Evolutionary conservation across 1,284 basidiomycete genomes (phyloP), one percentile per base, ranked within the genome.

Genomic region (Mycena citricolor): DNA sequence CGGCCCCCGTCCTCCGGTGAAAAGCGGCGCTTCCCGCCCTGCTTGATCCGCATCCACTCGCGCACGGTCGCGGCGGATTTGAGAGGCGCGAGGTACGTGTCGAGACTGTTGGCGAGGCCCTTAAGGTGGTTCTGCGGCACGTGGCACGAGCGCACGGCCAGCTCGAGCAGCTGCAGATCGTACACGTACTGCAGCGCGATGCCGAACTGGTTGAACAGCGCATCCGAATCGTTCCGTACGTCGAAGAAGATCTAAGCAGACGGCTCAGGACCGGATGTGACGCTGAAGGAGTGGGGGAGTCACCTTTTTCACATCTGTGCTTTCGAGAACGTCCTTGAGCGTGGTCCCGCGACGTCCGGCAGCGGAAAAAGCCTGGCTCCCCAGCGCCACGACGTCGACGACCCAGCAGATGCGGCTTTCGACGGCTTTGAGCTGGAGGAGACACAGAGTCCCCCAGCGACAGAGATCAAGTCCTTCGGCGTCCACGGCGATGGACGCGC

Each of bases 141-240:
- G 48, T 53, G 39, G 54, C n/a, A 54, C 8, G 57, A 49, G 20
- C 58, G 57, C 8, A 53, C 54, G 19, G 64, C 63, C 30, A 64
- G 42, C 39, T 67, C 65, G 32, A 65, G 58, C 19, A 67, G 45
- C 43, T 67, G 64, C 11, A 67, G 44, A 42, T 67, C 65, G 45
- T 58, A 61, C 1, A 60, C 54, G 36, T 63, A 62, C 10, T 39
- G 49, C 13, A 67, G 42, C 4, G 50, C 47, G 16, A 67, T 42
- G 11, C 48, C 51, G 46, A 60, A 64, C 8, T 61, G 43, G 29
- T 63, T 57, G 34, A 43, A 62, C 8, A 67, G 44, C 0, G 65
- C 63, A 37, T 67, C 65, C 2, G 64, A 59, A 40, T 67, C 65
- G 39, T 61, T 64, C n/a, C 65, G 55, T 13, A 67, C 61, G 39